These are phyloP conservation scores for Sporothrix brunneoviolacea DNA, from an alignment of 2,329 filamentous ascomycete genomes.

Conservation along the genomic window DNA sequence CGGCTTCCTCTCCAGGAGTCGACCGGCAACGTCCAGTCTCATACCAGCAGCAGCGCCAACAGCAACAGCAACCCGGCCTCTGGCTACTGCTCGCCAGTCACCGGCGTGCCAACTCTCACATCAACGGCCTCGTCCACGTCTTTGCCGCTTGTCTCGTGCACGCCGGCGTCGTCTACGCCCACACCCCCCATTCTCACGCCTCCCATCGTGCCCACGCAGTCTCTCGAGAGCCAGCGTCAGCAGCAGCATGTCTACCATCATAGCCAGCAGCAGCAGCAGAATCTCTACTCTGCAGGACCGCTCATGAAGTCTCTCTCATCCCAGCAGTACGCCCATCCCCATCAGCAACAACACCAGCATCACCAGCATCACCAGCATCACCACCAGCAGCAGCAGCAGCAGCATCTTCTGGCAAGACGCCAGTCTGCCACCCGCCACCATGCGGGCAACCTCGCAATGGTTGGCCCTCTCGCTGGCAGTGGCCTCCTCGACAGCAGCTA, in stretches of 20 bases:
- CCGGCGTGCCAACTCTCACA: conserved; percentile 4
- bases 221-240: conserved; percentile 31
- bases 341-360: conserved; percentile 20
- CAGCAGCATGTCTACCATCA: conserved; percentile 17
- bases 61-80: conserved; percentile 29
- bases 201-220: conserved; percentile 43
- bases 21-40: conserved; percentile 43
- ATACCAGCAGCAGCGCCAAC: conserved; percentile 12
- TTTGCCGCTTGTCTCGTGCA: conserved; percentile 15
- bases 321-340: neutral
- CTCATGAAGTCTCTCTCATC: conserved; percentile 14
- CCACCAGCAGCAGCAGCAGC: conserved; percentile 9
- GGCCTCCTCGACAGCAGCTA: conserved; percentile 6
- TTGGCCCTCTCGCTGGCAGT: conserved; percentile 6
- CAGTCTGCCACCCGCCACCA: conserved; percentile 8
- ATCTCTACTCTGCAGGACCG: conserved; percentile 8
- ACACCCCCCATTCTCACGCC: conserved; percentile 31
- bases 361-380: conserved; percentile 21
- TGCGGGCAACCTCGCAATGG: conserved; percentile 8
- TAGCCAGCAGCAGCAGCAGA: conserved; percentile 11
- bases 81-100: conserved; percentile 35
- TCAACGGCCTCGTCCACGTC: conserved; percentile 9
- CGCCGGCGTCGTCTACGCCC: conserved; percentile 30
- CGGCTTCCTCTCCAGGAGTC: conserved; percentile 46
- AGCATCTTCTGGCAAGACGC: conserved; percentile 13